Conservation (phyloP, 768 basidiomycete species). For the Porpolomopsis calyptriformis region DNA sequence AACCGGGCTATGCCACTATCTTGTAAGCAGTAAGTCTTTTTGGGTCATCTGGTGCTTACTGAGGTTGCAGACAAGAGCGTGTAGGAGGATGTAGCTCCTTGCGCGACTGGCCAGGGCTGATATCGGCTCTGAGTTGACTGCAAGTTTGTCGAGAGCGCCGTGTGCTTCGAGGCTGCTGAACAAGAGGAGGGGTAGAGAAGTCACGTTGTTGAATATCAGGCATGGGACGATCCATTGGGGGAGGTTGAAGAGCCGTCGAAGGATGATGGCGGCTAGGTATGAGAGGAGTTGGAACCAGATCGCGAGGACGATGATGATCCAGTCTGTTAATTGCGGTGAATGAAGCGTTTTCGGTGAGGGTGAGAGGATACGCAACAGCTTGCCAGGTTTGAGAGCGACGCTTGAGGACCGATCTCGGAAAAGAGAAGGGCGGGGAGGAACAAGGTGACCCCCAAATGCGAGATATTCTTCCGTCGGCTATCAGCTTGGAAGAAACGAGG, state of each 20-base stretch:
- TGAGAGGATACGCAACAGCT: not conserved
- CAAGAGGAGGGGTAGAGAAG: constrained; percentile 4
- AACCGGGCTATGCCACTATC: not conserved
- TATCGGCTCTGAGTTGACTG: not conserved
- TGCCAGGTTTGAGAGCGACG: not conserved
- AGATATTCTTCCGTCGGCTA: no score
- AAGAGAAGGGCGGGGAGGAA: constrained; percentile 6
- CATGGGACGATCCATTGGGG: constrained; percentile 5
- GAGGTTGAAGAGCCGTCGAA: not conserved
- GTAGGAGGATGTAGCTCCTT: constrained; percentile 1
- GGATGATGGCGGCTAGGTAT: not conserved
- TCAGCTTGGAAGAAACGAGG: not conserved
- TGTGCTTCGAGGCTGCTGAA: constrained; percentile 4
- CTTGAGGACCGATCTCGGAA: constrained; percentile 3
- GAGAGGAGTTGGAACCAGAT: constrained; percentile 2
- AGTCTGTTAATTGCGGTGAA: not conserved
- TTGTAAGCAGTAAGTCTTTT: not conserved
- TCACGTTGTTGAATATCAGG: constrained; percentile 2
- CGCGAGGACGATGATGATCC: constrained; percentile 5
- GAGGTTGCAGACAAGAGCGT: constrained; percentile 4
- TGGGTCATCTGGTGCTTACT: not conserved
- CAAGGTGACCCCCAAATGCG: not conserved
- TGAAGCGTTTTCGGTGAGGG: not conserved
- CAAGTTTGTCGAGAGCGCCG: not conserved
- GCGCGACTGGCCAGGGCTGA: not conserved